These are phyloP conservation scores for Globisporangium paddicum DNA, from an alignment of 352 stramenopile genomes.

Conservation along the genomic window DNA sequence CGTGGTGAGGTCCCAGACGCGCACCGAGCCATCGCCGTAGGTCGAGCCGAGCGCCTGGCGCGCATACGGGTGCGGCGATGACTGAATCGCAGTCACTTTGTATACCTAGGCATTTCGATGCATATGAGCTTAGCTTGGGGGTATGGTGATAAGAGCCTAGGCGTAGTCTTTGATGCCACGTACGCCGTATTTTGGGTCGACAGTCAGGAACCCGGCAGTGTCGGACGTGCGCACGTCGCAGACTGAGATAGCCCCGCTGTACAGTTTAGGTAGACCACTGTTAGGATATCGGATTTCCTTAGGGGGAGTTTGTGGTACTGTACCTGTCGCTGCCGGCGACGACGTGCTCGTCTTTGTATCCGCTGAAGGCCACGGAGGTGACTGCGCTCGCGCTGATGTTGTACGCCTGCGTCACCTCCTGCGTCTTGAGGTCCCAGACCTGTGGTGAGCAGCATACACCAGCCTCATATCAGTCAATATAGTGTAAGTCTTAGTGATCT, in stretches of 20 bases:
- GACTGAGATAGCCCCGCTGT: slow-evolving; percentile 58
- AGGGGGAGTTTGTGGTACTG: neutral
- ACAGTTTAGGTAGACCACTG: neutral
- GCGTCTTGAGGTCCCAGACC: slow-evolving; percentile 76
- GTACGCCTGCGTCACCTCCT: slow-evolving; percentile 64
- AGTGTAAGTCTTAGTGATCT: no score
- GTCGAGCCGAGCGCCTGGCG: slow-evolving; percentile 48
- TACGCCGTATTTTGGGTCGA: slow-evolving; percentile 39
- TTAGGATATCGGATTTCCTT: neutral
- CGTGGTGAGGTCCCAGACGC: slow-evolving; percentile 59
- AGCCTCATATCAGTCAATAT: no score
- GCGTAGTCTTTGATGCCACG: neutral
- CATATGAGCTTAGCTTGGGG: neutral
- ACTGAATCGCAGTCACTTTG: slow-evolving; percentile 45
- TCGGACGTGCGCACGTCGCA: slow-evolving; percentile 61
- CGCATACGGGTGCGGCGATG: slow-evolving; percentile 58
- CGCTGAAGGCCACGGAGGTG: slow-evolving; percentile 59
- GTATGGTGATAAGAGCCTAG: neutral
- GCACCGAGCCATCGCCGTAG: slow-evolving; percentile 59
- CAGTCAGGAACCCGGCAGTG: slow-evolving; percentile 38
- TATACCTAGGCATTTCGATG: slow-evolving; percentile 27
- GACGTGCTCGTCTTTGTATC: slow-evolving; percentile 70
- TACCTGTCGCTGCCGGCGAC: slow-evolving; percentile 68
- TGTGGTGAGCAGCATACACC: neutral
- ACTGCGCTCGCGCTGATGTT: slow-evolving; percentile 55